Evolutionary conservation across 257 asterid genomes (phyloP).

Genomic region (Solanum dulcamara): DNA sequence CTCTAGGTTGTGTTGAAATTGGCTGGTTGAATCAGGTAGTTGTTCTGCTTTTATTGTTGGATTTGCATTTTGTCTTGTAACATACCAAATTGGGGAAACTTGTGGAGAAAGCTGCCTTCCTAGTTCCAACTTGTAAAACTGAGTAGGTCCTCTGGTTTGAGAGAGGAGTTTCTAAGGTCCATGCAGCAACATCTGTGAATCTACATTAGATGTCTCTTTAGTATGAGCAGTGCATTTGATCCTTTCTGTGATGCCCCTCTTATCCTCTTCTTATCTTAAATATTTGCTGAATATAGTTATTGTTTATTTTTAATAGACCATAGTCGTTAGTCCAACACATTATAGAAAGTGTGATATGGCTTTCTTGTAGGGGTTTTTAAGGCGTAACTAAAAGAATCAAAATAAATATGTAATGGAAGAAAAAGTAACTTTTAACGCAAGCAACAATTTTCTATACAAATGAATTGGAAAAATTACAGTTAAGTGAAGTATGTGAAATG

Average conservation of each 20-base stretch:
- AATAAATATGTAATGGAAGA: background rate
- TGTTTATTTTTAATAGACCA: background rate
- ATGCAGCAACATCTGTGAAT: background rate
- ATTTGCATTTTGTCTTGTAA: background rate
- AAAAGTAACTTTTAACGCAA: background rate
- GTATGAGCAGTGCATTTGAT: background rate
- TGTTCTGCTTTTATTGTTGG: background rate
- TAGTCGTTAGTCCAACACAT: background rate
- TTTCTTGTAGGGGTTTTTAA: background rate
- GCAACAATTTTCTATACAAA: background rate
- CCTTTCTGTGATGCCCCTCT: background rate
- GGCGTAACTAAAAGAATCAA: background rate
- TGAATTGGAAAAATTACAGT: background rate
- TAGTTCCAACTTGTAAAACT: background rate
- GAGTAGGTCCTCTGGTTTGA: background rate
- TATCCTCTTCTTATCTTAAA: background rate
- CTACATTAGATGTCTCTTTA: background rate
- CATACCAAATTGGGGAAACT: background rate
- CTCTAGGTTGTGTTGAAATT: background rate
- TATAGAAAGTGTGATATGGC: background rate
- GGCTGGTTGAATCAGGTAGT: background rate
- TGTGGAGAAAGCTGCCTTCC: background rate
- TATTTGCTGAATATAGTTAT: background rate
- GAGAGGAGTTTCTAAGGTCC: background rate
- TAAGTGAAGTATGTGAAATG: background rate